phyloP scores from a whole-genome alignment of 495 filamentous ascomycete genomes.

The Hypomontagnella monticulosa region DNA sequence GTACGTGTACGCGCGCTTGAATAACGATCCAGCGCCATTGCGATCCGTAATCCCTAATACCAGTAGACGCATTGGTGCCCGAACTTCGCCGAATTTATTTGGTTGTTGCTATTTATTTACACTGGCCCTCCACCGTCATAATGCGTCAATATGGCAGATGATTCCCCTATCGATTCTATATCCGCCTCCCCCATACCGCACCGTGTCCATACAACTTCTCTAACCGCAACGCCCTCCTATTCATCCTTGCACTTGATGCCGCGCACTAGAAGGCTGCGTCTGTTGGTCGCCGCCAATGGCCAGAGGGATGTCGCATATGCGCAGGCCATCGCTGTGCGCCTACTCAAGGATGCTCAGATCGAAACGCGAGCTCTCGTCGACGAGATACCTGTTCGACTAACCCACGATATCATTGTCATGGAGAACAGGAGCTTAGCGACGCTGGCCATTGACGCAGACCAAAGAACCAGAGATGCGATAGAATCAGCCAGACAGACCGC shows the following conservation, averaged over 20 bases:
- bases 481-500: slow-evolving; percentile 63
- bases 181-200: slow-evolving; percentile 16
- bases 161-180: slow-evolving; percentile 25
- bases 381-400: slow-evolving; percentile 59
- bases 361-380: slow-evolving; percentile 65
- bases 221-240: slow-evolving; percentile 43
- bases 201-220: slow-evolving; percentile 18
- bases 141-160: slow-evolving; percentile 43
- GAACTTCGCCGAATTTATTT: slow-evolving; percentile 18
- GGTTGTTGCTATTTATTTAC: slow-evolving; percentile 8
- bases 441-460: slow-evolving; percentile 37
- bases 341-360: slow-evolving; percentile 64
- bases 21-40: slow-evolving; percentile 4
- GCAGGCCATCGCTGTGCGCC: slow-evolving; percentile 62
- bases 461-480: slow-evolving; percentile 51
- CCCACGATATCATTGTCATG: slow-evolving; percentile 61
- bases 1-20: slow-evolving; percentile 18
- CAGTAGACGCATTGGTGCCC: slow-evolving; percentile 31
- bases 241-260: slow-evolving; percentile 55
- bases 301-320: slow-evolving; percentile 61
- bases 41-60: neutral
- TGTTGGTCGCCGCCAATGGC: slow-evolving; percentile 64
- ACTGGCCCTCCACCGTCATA: slow-evolving; percentile 29
- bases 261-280: slow-evolving; percentile 55
- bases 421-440: slow-evolving; percentile 54